Percentiles rank a stretch among this genome's conserved stretches.
Evolutionary conservation across 257 asterid genomes (phyloP).

Genomic region (Asclepias syriaca): DNA sequence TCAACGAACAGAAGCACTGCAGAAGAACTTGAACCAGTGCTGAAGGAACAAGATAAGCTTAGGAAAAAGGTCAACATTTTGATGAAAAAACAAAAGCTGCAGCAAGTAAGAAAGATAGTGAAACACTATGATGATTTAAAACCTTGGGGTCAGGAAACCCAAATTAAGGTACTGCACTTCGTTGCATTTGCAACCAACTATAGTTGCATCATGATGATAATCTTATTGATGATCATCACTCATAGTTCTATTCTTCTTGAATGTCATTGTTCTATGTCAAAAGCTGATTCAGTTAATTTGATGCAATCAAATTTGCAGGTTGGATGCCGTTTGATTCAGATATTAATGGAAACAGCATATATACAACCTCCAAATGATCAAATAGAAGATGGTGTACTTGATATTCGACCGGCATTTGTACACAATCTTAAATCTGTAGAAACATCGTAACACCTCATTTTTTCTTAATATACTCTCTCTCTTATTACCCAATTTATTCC

Average conservation of each 20-base stretch:
- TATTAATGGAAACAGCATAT: constrained; percentile 73
- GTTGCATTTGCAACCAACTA: not conserved
- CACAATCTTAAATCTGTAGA: constrained; percentile 72
- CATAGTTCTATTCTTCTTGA: not conserved
- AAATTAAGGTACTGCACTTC: constrained; percentile 53
- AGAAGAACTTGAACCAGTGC: constrained; percentile 43
- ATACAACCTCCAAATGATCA: constrained; percentile 82
- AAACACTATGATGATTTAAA: constrained; percentile 52
- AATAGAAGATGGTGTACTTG: constrained; percentile 68
- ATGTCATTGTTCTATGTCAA: not conserved
- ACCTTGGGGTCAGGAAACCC: constrained; percentile 92
- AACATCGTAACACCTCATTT: constrained; percentile 34
- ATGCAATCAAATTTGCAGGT: constrained; percentile 45
- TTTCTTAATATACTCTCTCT: not conserved
- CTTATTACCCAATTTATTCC: not conserved
- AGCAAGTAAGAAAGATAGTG: constrained; percentile 63
- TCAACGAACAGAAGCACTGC: constrained; percentile 51
- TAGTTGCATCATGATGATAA: not conserved
- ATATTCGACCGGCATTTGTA: constrained; percentile 86
- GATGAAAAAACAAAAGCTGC: constrained; percentile 71
- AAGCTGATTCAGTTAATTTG: not conserved
- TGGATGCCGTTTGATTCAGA: constrained; percentile 84
- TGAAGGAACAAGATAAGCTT: constrained; percentile 51
- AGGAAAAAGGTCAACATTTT: constrained; percentile 59
- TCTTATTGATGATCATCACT: constrained; percentile 2